Base-by-base conservation (phyloP, 179 eudicot genomes). In the Actinidia chinensis region DNA sequence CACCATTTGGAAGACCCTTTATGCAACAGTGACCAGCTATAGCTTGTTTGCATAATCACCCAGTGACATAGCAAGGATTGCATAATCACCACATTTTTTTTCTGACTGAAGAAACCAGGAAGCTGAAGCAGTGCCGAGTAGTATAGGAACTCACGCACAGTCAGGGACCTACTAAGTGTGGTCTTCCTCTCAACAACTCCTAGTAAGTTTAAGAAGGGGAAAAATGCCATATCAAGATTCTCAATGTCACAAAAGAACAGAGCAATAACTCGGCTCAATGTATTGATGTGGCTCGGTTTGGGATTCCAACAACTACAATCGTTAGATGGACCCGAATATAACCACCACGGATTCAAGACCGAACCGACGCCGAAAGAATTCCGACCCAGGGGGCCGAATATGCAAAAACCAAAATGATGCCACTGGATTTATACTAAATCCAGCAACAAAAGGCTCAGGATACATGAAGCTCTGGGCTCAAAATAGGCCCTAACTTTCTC, bases 91-190 rank as follows among this genome's bases (percentile, higher is more conserved):
- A 89, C 94, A 67, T 84, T 90, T 83, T 79, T 94, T 78, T 88
- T 94, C 84, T 88, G 90, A 77, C 82, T 89, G 78, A 92, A 84
- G 86, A 94, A 96, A 60, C 99, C 98, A 46, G 98, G 98, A 84
- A 92, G 96, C 86, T 96, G 99, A 85, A 96, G 97, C 83, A 94
- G 79, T 72, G 97, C 98, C 54, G 97, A 94, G 89, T 94, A 94
- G 86, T 92, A 96, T 63, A 96, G 96, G 78, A 88, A 91, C 85
- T 96, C 99, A 71, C 97, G 89, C 79, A 96, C 99, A 61, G 99
- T 92, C 56, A 96, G 87, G 59, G 99, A 96, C 79, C 94, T 98
- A 66, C 94, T 92, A 54, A 96, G 88, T 50, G 93, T 83, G 22
- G 93, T 94, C 80, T 92, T 90, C 83, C 98, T 92, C 82, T 91